A percentile compares a stretch with the other conserved stretches of the same genome.
Conservation (phyloP, 306 rosid species). For the Cyamopsis tetragonoloba region DNA sequence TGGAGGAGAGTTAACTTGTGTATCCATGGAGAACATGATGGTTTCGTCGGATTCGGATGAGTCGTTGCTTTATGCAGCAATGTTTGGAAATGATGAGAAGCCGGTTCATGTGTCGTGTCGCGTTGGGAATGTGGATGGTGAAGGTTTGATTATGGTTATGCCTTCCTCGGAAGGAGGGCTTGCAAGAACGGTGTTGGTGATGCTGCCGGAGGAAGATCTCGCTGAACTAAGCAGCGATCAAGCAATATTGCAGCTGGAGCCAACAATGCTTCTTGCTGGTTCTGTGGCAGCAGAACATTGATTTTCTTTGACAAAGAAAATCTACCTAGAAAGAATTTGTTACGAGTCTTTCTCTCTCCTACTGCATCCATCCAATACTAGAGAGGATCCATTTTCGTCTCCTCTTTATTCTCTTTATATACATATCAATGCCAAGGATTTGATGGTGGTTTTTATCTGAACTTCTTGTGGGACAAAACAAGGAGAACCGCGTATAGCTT, state of each 20-base stretch:
- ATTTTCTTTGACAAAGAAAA: not conserved
- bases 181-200: slow-evolving; percentile 49
- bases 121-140: slow-evolving; percentile 49
- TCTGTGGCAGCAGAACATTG: not conserved
- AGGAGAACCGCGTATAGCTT: too few relatives aligned
- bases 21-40: slow-evolving; percentile 53
- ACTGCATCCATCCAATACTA: too few relatives aligned
- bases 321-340: too few relatives aligned
- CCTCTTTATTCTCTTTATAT: too few relatives aligned
- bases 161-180: slow-evolving; percentile 51
- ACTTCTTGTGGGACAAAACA: too few relatives aligned
- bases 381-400: too few relatives aligned
- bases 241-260: slow-evolving; percentile 41
- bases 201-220: slow-evolving; percentile 44
- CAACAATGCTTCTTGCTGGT: slow-evolving; percentile 36
- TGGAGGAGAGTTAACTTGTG: slow-evolving; percentile 52
- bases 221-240: slow-evolving; percentile 34
- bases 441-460: not conserved
- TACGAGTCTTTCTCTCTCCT: too few relatives aligned
- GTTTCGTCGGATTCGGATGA: not conserved
- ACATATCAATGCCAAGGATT: too few relatives aligned
- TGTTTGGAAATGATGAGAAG: slow-evolving; percentile 28
- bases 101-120: slow-evolving; percentile 57
- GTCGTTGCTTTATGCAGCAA: slow-evolving; percentile 31
- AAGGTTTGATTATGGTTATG: slow-evolving; percentile 63